Evolutionary conservation across 2,329 filamentous ascomycete genomes (phyloP).

Genomic region (Chrysoporthe cubensis): DNA sequence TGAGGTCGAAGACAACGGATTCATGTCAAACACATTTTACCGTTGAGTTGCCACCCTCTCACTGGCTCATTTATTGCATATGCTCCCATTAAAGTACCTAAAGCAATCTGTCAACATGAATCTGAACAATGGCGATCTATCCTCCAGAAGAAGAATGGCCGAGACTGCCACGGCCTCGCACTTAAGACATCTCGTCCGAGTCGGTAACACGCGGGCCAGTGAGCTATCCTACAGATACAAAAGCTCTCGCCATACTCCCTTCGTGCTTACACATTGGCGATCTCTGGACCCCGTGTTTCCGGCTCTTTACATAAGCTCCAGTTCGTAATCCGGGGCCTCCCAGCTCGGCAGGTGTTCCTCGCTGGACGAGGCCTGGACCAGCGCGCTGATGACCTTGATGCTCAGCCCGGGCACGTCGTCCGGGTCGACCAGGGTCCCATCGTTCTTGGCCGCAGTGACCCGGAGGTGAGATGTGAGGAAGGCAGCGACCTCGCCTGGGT

Average conservation of each 20-base stretch:
- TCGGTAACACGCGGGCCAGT: neutral
- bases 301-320: conserved; percentile 14
- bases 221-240: neutral
- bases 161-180: neutral
- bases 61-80: neutral
- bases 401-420: conserved; percentile 39
- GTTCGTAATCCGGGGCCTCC: conserved; percentile 34
- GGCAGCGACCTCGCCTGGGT: conserved; percentile 42
- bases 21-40: neutral
- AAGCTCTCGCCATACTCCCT: neutral
- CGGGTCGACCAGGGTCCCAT: conserved; percentile 36
- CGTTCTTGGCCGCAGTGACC: conserved; percentile 37
- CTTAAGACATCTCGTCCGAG: too few species aligned
- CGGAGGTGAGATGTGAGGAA: conserved; percentile 47
- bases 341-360: conserved; percentile 44
- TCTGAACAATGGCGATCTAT: neutral
- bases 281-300: too few species aligned
- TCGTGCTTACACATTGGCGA: too few species aligned
- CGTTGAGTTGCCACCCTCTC: neutral
- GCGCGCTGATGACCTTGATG: conserved; percentile 44
- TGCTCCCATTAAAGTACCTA: conserved; percentile 8
- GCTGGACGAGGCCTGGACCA: conserved; percentile 40
- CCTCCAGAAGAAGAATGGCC: neutral
- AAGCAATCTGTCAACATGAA: conserved; percentile 1
- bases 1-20: neutral